A percentile compares a stretch with the other conserved stretches of the same genome.
Conservation (phyloP, 495 filamentous ascomycete genomes). For the Eremomyces bilateralis region DNA sequence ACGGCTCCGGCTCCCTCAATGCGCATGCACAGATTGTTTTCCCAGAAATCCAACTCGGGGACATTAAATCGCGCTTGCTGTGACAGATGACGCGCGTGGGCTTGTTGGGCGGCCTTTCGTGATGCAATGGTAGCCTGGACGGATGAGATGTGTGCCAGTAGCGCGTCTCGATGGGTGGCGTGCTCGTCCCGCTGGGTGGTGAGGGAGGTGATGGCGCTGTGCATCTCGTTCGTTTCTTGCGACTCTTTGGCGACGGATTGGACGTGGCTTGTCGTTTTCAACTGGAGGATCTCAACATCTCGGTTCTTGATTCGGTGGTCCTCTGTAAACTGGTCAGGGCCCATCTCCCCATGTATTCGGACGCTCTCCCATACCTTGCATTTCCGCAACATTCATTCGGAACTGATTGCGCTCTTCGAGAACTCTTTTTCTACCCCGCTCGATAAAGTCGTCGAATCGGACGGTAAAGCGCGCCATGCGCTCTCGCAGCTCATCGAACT, state of each 20-base stretch:
- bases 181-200: conserved; percentile 54
- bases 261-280: conserved; percentile 54
- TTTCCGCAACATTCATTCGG: conserved; percentile 66
- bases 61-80: conserved; percentile 65
- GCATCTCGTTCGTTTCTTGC: conserved; percentile 74
- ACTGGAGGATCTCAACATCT: conserved; percentile 63
- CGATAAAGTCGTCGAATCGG: conserved; percentile 85
- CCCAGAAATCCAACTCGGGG: conserved; percentile 90
- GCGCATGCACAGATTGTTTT: conserved; percentile 64
- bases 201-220: conserved; percentile 53
- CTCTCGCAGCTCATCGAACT: conserved; percentile 85
- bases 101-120: conserved; percentile 36
- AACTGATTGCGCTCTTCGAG: conserved; percentile 88
- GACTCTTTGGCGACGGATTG: conserved; percentile 70
- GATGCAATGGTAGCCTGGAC: conserved; percentile 48
- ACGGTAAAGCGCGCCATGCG: conserved; percentile 87
- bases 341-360: background rate
- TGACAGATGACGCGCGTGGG: conserved; percentile 44
- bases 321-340: conserved; percentile 32
- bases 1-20: conserved; percentile 76
- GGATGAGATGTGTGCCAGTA: conserved; percentile 58
- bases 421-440: conserved; percentile 67
- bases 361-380: conserved; percentile 70
- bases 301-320: conserved; percentile 72
- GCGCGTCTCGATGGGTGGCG: conserved; percentile 44